Base-by-base conservation (phyloP, 768 basidiomycete species). In the Russula brevipes region DNA sequence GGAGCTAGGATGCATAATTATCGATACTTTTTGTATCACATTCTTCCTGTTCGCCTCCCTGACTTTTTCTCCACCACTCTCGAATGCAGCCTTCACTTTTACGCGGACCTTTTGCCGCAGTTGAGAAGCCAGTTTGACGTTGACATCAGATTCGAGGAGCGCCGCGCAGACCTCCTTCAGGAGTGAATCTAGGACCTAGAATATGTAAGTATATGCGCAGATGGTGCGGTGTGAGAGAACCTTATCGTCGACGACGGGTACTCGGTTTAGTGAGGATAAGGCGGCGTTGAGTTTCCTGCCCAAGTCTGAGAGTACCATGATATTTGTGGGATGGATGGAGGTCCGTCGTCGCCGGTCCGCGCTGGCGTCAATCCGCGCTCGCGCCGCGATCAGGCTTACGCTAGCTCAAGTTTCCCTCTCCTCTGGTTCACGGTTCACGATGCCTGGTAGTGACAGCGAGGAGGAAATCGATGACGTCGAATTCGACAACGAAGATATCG, bases 111-210 rank as follows among this genome's bases (percentile, higher is more conserved):
- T 94, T 66, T 88, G 85, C 66, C 94, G 85, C 60, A 97, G 74
- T 44, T 85, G 84, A 5, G 92, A 83, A 19, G 98, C 97, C 24
- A 98, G 84, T 74, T 96, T 97, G 70, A 99, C 96, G 73, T 99
- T 99, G 68, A 99, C 96, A 76, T 99, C 97, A 19, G 94, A 88
- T 75, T 98, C 95, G 49, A 99, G 83, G 38, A 98, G 78, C 10
- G 96, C 96, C 31, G 93, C 83, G 52, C 91, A 94, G 66, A 99
- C 91, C 76, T 97, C 94, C 76, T 98, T 98, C 66, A 99, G 84
- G 16, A 91, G 85, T 4, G 86, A 84, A 78, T 99, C 97, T 71
- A 99, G 85, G 53, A 93, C 91, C 95, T 98, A 73, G 62, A 64
- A 59, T 58, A 57, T 30, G 59, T 64, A 59, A 59, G 63, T 45